Base-by-base conservation (phyloP, 257 asterid genomes). In the Apocynum venetum region DNA sequence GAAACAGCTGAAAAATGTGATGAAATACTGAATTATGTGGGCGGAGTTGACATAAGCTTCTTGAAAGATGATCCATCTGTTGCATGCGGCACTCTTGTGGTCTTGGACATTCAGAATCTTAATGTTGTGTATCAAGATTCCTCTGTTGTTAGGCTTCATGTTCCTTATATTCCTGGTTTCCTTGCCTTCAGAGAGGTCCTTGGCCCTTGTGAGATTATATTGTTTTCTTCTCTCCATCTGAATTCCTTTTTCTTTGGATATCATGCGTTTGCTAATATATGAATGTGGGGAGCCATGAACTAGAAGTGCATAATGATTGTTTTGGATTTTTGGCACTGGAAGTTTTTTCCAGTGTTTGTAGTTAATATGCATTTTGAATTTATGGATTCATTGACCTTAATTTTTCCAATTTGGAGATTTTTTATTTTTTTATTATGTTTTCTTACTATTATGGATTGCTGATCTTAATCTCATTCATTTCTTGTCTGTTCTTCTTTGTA, bases 11-110 rank as follows among this genome's bases (percentile, higher is more conserved):
- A 63, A 47, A 68, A 74, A 9, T 25, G 81, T 60, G 83, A 65
- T 65, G 82, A 80, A 57, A 43, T 77, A 80, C 84, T 94, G 82
- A 89, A 77, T 59, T 88, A 84, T 60, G 91, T 92, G 46, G 97
- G 92, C 52, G 98, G 97, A 47, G 98, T 90, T 81, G 98, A 94
- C 89, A 79, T 92, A 88, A 94, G 97, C 74, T 94, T 94, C 85
- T 85, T 92, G 5, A 94, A 88, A 79, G 79, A 75, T n/a, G 93
- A 94, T 57, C 86, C 95, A 2, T 87, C 92, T 35, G 77, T 89
- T 80, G 97, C 98, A 0, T 92, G 98, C 72, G 98, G 90, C 8
- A 79, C 91, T 9, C 88, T 94, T 52, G 97, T 91, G 81, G 97
- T 94, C 63, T 71, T 94, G 85, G 93, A 94, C 40, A 61, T 89